These are phyloP conservation scores for Ascocoryne sarcoides DNA, from an alignment of 2,329 filamentous ascomycete species.

Conservation along the genomic window DNA sequence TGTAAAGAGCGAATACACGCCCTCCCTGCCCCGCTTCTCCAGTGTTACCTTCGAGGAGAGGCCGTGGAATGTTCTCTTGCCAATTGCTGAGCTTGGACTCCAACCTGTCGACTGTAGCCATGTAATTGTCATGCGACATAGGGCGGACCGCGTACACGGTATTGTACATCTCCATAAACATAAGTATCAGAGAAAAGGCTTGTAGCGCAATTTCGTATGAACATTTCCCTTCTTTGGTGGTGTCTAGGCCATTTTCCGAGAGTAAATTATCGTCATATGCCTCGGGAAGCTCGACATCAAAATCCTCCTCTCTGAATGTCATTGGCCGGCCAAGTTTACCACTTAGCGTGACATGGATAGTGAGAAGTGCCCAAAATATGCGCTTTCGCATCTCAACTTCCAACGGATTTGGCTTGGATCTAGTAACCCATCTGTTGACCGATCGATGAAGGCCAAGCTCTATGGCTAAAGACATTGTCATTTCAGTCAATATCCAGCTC, in stretches of 20 bases:
- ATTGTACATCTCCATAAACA: constrained; percentile 66
- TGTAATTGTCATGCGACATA: constrained; percentile 53
- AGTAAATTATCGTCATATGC: constrained; percentile 62
- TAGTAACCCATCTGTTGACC: constrained; percentile 46
- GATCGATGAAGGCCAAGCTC: constrained; percentile 70
- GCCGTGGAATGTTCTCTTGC: constrained; percentile 53
- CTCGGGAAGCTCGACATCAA: constrained; percentile 70
- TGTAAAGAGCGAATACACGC: constrained; percentile 45
- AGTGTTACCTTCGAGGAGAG: constrained; percentile 41
- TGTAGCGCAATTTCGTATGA: constrained; percentile 58
- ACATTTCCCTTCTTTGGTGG: constrained; percentile 48
- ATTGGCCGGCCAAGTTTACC: constrained; percentile 72
- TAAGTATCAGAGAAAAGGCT: constrained; percentile 54
- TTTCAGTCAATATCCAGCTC: constrained; percentile 58
- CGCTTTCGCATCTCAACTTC: constrained; percentile 71
- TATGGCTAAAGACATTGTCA: constrained; percentile 59
- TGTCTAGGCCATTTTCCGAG: constrained; percentile 53
- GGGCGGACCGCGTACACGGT: constrained; percentile 62
- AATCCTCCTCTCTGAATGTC: constrained; percentile 63
- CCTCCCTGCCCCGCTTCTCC: constrained; percentile 33
- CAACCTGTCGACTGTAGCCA: constrained; percentile 52
- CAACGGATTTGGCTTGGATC: constrained; percentile 40
- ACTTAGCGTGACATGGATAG: constrained; percentile 58
- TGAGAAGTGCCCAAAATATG: constrained; percentile 65
- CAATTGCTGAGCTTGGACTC: constrained; percentile 57